Percentiles rank a stretch among this genome's conserved stretches.
Conservation (phyloP, 1,139 yeast species). For the Scheffersomyces titani region DNA sequence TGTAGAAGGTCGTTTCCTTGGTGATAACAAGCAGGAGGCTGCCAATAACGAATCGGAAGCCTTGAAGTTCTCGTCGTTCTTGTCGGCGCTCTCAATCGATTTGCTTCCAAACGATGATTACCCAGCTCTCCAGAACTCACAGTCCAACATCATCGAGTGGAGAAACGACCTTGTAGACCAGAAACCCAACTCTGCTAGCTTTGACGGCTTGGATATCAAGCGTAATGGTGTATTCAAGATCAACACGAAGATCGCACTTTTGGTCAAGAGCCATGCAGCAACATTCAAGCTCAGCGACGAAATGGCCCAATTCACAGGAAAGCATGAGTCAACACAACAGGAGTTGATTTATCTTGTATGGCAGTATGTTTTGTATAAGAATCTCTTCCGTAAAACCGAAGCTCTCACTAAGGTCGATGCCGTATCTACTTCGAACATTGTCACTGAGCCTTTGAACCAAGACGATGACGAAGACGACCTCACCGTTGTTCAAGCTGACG, state of each 20-base stretch:
- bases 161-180: conserved; percentile 22
- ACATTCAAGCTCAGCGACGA: conserved; percentile 62
- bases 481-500: conserved; percentile 66
- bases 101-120: conserved; percentile 49
- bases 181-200: conserved; percentile 23
- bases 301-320: conserved; percentile 71
- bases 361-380: conserved; percentile 82
- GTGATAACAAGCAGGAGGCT: conserved; percentile 31
- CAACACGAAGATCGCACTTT: conserved; percentile 70
- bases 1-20: conserved; percentile 78
- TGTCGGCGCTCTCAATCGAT: conserved; percentile 84
- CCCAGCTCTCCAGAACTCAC: conserved; percentile 34
- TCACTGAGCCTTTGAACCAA: conserved; percentile 19
- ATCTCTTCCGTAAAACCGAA: conserved; percentile 52
- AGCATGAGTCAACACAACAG: conserved; percentile 78
- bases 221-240: conserved; percentile 74
- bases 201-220: conserved; percentile 88
- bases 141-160: conserved; percentile 45
- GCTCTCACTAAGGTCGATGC: conserved; percentile 39
- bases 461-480: conserved; percentile 36
- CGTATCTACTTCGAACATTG: conserved; percentile 23
- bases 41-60: conserved; percentile 24
- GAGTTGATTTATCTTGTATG: conserved; percentile 83
- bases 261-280: conserved; percentile 71
- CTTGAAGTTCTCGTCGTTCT: conserved; percentile 70